Evolutionary conservation across 2,329 filamentous ascomycete genomes (phyloP), one percentile per base, ranked within the genome.

Genomic region (Trichoderma endophyticum): DNA sequence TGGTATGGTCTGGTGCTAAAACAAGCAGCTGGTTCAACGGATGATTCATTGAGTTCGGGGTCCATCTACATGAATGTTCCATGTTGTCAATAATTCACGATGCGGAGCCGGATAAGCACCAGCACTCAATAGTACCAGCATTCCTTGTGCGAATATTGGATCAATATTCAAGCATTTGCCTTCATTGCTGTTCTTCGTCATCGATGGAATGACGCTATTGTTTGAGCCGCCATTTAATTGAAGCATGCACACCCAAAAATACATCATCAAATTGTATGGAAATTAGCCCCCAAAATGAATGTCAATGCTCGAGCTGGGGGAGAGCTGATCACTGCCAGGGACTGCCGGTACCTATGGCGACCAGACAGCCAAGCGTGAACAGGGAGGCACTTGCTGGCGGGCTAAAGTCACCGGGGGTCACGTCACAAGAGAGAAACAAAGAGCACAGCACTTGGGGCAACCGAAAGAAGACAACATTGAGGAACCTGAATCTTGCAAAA

Each of bases 261-360:
- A 68, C 63, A 57, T 51, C 21, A 14, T 62, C n/a, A 62, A 36
- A n/a, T 63, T 63, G 30, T 39, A n/a, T 57, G 21, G 65, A 68
- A 68, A 68, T 68, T 60, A 68, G 24, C 56, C 28, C 26, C 36
- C 36, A 68, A 60, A 32, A 60, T 68, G 54, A 48, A 68, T 18
- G 56, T 68, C 56, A 60, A 68, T 68, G 65, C 65, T 57, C 28
- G 14, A 26, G 36, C 65, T 59, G 64, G 64, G 64, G 51, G 48
- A 28, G 18, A 11, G 39, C 26, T 36, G 34, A 62, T 63, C 60
- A 63, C n/a, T 59, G 32, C 8, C 43, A 39, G 48, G 48, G 64
- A 34, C 32, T 67, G 48, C 56, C 56, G 28, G 56, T 32, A 57
- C 54, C 18, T 57, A 24, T n/a, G 6, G 43, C 43, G 24, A 30